Evolutionary conservation across 2,329 filamentous ascomycete species (phyloP).

Genomic region (Coniosporium tulheliwenetii): DNA sequence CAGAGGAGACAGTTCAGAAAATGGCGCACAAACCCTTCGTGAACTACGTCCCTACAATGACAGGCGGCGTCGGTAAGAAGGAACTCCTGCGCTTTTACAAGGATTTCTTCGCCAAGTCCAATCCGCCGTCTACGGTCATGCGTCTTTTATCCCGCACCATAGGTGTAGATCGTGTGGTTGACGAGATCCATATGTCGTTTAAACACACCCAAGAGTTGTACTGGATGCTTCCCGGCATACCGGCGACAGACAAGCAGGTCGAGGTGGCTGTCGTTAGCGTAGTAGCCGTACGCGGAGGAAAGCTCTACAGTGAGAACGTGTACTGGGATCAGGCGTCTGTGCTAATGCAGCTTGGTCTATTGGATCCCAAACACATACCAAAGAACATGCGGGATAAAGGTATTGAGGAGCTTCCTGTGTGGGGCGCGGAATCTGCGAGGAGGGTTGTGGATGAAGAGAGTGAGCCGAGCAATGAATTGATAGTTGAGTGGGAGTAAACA

Average conservation of each 20-base stretch:
- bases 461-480: constrained; percentile 28
- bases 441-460: constrained; percentile 29
- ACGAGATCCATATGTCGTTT: constrained; percentile 42
- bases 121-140: constrained; percentile 34
- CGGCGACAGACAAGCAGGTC: constrained; percentile 39
- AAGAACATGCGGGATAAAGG: constrained; percentile 26
- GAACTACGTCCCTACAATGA: constrained; percentile 29
- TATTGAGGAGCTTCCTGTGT: constrained; percentile 29
- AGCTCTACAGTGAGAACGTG: constrained; percentile 39
- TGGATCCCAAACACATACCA: constrained; percentile 40
- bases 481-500: constrained; percentile 24
- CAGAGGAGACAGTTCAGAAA: constrained; percentile 20
- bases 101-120: constrained; percentile 37
- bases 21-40: constrained; percentile 22
- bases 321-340: constrained; percentile 50
- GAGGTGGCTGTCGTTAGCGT: constrained; percentile 42
- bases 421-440: constrained; percentile 28
- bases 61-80: constrained; percentile 25
- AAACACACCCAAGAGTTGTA: constrained; percentile 39
- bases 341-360: constrained; percentile 39
- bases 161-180: constrained; percentile 42
- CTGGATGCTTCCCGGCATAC: constrained; percentile 44
- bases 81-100: constrained; percentile 36
- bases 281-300: constrained; percentile 36
- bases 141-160: constrained; percentile 42